phyloP scores from a whole-genome alignment of 2,329 filamentous ascomycete species.

The Pyricularia sp. region DNA sequence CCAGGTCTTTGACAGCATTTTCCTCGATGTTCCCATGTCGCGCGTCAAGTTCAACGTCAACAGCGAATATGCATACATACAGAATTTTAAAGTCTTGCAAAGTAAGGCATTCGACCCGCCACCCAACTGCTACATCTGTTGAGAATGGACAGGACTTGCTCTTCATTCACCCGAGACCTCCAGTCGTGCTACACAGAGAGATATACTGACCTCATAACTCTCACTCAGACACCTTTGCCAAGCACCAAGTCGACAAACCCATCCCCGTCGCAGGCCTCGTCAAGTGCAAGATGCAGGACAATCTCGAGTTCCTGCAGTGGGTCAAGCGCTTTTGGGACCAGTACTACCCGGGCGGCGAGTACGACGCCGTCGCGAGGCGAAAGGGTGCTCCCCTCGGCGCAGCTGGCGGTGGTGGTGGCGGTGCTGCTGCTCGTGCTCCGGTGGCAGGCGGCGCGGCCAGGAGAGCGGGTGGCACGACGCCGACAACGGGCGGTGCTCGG shows the following conservation, averaged over 20 bases:
- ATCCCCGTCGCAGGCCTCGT: constrained; percentile 82
- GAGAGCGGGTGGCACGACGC: constrained; percentile 50
- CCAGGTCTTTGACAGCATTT: constrained; percentile 98
- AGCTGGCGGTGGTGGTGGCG: constrained; percentile 34
- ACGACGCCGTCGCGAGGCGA: constrained; percentile 79
- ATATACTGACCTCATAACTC: not conserved
- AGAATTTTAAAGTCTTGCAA: constrained; percentile 97
- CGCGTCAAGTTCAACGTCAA: constrained; percentile 98
- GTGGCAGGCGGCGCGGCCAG: constrained; percentile 36
- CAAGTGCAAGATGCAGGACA: constrained; percentile 99
- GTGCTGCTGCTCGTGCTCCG: constrained; percentile 39
- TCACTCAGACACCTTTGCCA: constrained; percentile 63
- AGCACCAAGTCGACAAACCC: constrained; percentile 79
- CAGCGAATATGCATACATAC: constrained; percentile 91
- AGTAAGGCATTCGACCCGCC: constrained; percentile 48
- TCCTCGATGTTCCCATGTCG: constrained; percentile 87
- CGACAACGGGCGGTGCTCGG: constrained; percentile 44
- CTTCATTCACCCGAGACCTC: not conserved
- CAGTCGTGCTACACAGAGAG: constrained; percentile 7
- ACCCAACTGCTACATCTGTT: not conserved
- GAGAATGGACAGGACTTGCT: not conserved
- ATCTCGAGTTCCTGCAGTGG: constrained; percentile 98
- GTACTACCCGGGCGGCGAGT: constrained; percentile 94
- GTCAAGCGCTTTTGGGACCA: constrained; percentile 96
- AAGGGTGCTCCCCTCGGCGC: constrained; percentile 60